phyloP scores from a whole-genome alignment of 1,284 basidiomycete genomes.

The Lignosus rhinocerotis region DNA sequence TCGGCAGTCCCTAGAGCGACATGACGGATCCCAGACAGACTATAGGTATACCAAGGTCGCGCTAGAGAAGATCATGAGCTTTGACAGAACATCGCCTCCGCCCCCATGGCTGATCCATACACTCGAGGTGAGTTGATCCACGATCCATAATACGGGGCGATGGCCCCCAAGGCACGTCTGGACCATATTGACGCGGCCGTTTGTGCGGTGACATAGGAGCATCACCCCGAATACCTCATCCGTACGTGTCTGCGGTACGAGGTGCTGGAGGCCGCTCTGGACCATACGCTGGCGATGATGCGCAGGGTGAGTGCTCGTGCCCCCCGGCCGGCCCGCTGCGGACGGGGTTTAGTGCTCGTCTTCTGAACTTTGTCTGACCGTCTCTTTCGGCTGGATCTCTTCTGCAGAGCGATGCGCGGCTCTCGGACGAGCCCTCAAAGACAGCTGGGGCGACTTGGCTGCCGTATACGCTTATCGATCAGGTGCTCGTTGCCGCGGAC shows the following conservation, averaged over 20 bases:
- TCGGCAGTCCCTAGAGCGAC: slow-evolving; percentile 73
- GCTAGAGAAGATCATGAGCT: slow-evolving; percentile 74
- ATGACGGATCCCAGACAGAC: slow-evolving; percentile 76
- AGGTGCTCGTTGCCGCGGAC: slow-evolving; percentile 72
- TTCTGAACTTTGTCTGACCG: slow-evolving; percentile 3
- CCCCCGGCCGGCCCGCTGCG: background rate
- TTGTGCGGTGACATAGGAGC: slow-evolving; percentile 43
- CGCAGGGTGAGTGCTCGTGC: slow-evolving; percentile 54
- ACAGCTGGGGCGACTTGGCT: slow-evolving; percentile 70
- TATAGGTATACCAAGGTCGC: slow-evolving; percentile 76
- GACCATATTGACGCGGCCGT: slow-evolving; percentile 7
- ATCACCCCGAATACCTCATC: slow-evolving; percentile 80
- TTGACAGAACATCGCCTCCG: slow-evolving; percentile 61
- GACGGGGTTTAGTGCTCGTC: slow-evolving; percentile 9
- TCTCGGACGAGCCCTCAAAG: slow-evolving; percentile 56
- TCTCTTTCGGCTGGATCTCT: slow-evolving; percentile 10
- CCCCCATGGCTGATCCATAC: slow-evolving; percentile 83
- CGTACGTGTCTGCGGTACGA: slow-evolving; percentile 76
- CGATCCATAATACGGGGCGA: background rate
- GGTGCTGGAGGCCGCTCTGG: slow-evolving; percentile 76
- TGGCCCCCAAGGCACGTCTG: background rate
- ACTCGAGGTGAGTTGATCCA: slow-evolving; percentile 56
- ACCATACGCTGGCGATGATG: slow-evolving; percentile 69
- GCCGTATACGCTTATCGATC: slow-evolving; percentile 86
- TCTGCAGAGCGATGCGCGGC: slow-evolving; percentile 55